Evolutionary conservation across 306 rosid genomes (phyloP).

Genomic region (Erythrophleum fordii): DNA sequence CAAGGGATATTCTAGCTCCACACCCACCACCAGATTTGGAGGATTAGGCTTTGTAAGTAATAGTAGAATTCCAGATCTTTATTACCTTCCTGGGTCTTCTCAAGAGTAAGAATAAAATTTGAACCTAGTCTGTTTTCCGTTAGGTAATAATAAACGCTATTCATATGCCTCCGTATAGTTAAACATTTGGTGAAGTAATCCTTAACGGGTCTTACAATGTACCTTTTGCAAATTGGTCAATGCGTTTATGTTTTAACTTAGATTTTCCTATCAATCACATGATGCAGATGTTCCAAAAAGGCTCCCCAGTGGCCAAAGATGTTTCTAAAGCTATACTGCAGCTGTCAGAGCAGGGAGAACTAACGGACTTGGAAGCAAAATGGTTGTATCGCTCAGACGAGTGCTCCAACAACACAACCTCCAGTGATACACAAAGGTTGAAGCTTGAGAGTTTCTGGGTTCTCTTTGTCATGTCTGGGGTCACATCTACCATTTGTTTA

Average conservation of each 20-base stretch:
- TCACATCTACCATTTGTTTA: conserved; percentile 56
- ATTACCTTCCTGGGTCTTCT: neutral
- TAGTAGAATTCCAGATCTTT: neutral
- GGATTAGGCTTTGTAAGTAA: conserved; percentile 79
- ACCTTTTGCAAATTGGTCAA: neutral
- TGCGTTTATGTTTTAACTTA: neutral
- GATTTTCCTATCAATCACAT: conserved; percentile 7
- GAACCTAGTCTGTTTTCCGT: neutral
- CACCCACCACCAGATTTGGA: conserved; percentile 58
- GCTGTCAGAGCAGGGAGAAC: conserved; percentile 50
- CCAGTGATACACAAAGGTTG: conserved; percentile 39
- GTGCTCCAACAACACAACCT: conserved; percentile 35
- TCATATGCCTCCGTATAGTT: neutral
- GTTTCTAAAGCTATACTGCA: conserved; percentile 58
- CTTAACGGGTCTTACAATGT: neutral
- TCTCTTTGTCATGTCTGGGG: conserved; percentile 59
- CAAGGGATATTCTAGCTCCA: conserved; percentile 45
- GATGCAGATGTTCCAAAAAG: conserved; percentile 71
- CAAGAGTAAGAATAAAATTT: neutral
- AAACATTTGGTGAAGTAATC: neutral
- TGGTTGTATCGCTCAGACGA: conserved; percentile 43
- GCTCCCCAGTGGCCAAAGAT: conserved; percentile 72
- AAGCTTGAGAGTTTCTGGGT: conserved; percentile 59
- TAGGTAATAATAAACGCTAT: neutral
- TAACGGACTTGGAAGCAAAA: conserved; percentile 44